Conservation (phyloP, 352 stramenopile species). For the Globisporangium spinosum region DNA sequence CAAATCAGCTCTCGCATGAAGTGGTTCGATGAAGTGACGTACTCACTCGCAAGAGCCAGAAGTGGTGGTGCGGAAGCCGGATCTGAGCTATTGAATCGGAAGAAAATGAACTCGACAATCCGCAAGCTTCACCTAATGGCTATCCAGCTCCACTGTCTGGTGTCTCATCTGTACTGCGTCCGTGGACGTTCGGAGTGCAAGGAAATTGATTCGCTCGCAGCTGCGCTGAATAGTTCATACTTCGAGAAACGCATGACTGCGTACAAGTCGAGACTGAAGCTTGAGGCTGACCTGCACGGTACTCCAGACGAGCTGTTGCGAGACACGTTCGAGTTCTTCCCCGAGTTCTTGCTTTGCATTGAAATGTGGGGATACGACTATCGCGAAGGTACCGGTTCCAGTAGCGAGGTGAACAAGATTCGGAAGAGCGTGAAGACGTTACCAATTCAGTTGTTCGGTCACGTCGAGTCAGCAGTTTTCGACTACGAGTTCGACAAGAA, state of each 20-base stretch:
- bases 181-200: constrained; percentile 45
- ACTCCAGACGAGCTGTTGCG: constrained; percentile 50
- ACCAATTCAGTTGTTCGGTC: constrained; percentile 40
- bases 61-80: constrained; percentile 19
- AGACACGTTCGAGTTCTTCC: constrained; percentile 77
- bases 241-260: constrained; percentile 74
- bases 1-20: constrained; percentile 83
- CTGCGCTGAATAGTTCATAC: constrained; percentile 64
- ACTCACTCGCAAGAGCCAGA: constrained; percentile 58
- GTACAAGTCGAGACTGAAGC: constrained; percentile 67
- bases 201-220: constrained; percentile 52
- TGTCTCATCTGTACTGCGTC: constrained; percentile 68
- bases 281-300: constrained; percentile 42
- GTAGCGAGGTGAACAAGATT: constrained; percentile 19
- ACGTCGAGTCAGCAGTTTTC: constrained; percentile 42
- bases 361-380: constrained; percentile 79
- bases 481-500: constrained; percentile 69
- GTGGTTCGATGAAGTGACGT: constrained; percentile 69
- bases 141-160: constrained; percentile 67
- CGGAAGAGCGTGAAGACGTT: constrained; percentile 18
- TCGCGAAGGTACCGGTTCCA: constrained; percentile 31
- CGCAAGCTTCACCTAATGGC: constrained; percentile 74
- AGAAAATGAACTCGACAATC: constrained; percentile 84
- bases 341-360: constrained; percentile 64
- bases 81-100: constrained; percentile 62